A percentile compares a stretch with the other conserved stretches of the same genome.
Evolutionary conservation across 2,329 filamentous ascomycete species (phyloP).

Genomic region (Alternaria novae-zelandiae): DNA sequence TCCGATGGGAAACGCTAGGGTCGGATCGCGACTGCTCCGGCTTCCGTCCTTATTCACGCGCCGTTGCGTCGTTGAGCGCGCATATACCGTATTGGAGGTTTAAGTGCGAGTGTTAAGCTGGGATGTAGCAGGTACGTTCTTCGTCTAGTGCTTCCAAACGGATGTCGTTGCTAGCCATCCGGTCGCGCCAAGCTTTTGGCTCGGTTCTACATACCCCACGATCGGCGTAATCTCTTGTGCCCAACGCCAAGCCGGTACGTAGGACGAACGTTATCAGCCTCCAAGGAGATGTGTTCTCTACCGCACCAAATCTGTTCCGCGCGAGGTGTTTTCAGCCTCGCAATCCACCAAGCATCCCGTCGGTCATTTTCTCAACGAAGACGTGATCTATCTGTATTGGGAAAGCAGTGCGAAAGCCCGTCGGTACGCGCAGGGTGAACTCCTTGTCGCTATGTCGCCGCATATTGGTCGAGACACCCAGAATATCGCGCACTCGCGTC

Average conservation of each 20-base stretch:
- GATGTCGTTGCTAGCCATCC: neutral
- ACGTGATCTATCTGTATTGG: neutral
- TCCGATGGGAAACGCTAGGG: neutral
- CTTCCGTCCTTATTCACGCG: neutral
- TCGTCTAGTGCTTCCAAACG: neutral
- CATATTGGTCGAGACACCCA: neutral
- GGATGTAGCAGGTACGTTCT: neutral
- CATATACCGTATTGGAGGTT: neutral
- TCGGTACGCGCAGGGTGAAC: neutral
- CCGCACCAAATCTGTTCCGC: neutral
- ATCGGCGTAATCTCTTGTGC: neutral
- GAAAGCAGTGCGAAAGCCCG: neutral
- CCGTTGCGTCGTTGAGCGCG: neutral
- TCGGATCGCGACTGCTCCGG: constrained; percentile 31
- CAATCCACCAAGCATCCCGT: neutral
- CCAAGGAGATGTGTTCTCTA: neutral
- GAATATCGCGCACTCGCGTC: neutral
- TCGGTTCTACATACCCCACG: neutral
- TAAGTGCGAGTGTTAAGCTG: neutral
- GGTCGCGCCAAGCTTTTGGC: neutral
- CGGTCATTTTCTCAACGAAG: neutral
- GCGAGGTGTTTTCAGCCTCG: neutral
- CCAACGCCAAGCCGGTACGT: neutral
- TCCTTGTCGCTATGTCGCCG: neutral
- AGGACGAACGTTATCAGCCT: neutral